These are phyloP conservation scores for Aechmea fasciata DNA, from an alignment of 176 grass and related monocot species.

Conservation along the genomic window DNA sequence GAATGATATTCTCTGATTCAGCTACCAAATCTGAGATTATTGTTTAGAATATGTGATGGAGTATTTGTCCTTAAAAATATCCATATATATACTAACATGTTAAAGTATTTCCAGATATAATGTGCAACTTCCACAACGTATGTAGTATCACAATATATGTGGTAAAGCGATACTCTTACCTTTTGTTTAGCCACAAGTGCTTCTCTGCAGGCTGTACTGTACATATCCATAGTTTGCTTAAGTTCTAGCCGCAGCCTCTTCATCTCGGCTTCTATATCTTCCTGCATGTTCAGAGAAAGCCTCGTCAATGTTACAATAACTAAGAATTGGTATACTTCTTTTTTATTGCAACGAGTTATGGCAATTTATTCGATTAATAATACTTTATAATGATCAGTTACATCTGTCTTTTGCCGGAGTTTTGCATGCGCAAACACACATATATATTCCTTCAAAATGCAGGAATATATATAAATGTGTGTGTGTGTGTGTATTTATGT, in stretches of 20 bases:
- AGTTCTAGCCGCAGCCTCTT: slow-evolving; percentile 31
- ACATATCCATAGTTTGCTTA: slow-evolving; percentile 42
- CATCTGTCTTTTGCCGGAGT: slow-evolving; percentile 1
- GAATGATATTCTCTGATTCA: too few relatives aligned
- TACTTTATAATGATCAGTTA: slow-evolving; percentile 2
- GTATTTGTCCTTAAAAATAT: too few relatives aligned
- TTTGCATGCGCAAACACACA: too few relatives aligned
- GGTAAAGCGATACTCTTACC: slow-evolving; percentile 11
- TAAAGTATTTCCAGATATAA: neutral
- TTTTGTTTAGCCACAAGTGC: slow-evolving; percentile 28
- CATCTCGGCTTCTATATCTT: slow-evolving; percentile 34
- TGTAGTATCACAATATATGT: neutral
- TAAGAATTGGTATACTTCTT: too few relatives aligned
- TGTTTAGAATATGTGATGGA: too few relatives aligned
- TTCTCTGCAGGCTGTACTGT: slow-evolving; percentile 39
- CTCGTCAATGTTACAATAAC: too few relatives aligned
- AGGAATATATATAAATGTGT: too few relatives aligned
- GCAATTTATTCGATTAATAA: neutral
- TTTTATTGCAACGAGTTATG: too few relatives aligned
- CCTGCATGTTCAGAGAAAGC: slow-evolving; percentile 9
- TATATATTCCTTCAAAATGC: too few relatives aligned
- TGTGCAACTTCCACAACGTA: neutral
- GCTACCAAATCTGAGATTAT: too few relatives aligned
- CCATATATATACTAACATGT: too few relatives aligned
- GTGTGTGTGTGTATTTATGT: too few relatives aligned